Base-by-base conservation (phyloP, 352 stramenopile species). In the Phytophthora foliorum region DNA sequence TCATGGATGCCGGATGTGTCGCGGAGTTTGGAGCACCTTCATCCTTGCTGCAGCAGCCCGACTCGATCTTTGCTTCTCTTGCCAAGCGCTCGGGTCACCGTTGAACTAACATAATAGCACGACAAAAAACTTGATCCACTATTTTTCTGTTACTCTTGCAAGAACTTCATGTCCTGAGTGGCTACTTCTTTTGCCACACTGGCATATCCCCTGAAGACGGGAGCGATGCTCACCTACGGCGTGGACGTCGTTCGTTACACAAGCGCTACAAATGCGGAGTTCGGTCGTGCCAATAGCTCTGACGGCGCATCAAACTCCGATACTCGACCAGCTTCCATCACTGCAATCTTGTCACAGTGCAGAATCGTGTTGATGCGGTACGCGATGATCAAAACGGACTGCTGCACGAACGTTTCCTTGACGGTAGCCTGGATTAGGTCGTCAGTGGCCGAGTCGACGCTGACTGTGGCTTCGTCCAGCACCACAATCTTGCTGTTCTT, bases 391-490 rank as follows among this genome's bases (percentile, higher is more conserved):
- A 99, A 74, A 19, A 98, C 83, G 6, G 96, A 98, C 22, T 89
- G 80, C 21, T 92, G 74, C 8, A 56, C 58, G 80, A 99, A 98
- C 29, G 97, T 93, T 46, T 93, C 58, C 38, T 93, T 80, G 63
- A 98, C 96, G 22, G 87, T 94, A 2, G 67, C 62, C 53, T 87
- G 74, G 44, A 81, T 81, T 9, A 81, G 49, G 24, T 46, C 29
- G 58, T 98, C 92, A 1, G 78, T 91, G 24, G 74, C 72, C 8
- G 65, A 62, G 61, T 98, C 94, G 10, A 99, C 91, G 50, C 75
- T 92, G 31, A 89, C 84, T 9, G 97, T 99, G 10, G 95, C 97
- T 74, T 99, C 97, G 74, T 99, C 97, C 36, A 99, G 62, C 21
- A 99, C 80, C 3, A 99, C 69, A 25, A 88, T 76, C 46, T 97